Conservation (phyloP, 768 basidiomycete genomes). For the Phlebiopsis flavidoalba region DNA sequence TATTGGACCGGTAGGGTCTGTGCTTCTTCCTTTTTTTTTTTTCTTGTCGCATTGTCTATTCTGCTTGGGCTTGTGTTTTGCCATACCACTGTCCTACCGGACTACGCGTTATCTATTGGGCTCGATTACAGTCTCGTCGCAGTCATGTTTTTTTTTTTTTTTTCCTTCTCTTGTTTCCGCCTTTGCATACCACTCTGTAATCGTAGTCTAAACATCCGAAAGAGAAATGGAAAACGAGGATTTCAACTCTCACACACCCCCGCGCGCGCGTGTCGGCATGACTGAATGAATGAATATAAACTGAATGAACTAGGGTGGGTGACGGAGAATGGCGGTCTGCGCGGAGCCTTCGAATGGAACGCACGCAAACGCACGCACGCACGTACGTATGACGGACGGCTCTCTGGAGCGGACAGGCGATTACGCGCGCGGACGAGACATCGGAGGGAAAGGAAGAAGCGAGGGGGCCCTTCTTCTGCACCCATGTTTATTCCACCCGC, state of each 20-base stretch:
- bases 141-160: neutral
- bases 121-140: conserved; percentile 4
- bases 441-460: no score
- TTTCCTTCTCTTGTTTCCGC: conserved; percentile 2
- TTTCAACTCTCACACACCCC: neutral
- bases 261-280: neutral
- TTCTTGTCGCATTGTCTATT: conserved; percentile 9
- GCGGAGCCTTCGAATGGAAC: no score
- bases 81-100: conserved; percentile 4
- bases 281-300: no score
- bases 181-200: conserved; percentile 10
- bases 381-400: no score
- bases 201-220: conserved; percentile 5
- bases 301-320: no score
- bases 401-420: no score
- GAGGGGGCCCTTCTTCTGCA: no score
- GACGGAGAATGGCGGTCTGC: no score
- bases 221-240: neutral
- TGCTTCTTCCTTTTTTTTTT: neutral
- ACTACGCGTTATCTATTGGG: conserved; percentile 15
- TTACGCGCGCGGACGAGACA: no score
- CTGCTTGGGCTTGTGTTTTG: conserved; percentile 9
- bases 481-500: no score
- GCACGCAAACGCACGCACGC: no score
- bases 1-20: conserved; percentile 5